phyloP scores from a whole-genome alignment of 768 basidiomycete species.

The Agaricus subrufescens region DNA sequence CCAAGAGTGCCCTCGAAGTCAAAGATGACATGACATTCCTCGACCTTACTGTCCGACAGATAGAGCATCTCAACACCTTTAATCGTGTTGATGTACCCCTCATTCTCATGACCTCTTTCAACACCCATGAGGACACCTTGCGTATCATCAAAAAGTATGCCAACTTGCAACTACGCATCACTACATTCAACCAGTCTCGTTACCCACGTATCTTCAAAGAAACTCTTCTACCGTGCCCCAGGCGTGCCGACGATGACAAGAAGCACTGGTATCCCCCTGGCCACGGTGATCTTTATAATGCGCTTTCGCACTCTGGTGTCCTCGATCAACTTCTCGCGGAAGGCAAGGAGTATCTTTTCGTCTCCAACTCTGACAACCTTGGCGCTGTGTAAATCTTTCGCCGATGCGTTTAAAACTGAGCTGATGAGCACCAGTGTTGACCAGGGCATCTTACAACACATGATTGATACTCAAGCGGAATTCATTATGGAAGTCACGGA shows the following conservation, averaged over 20 bases:
- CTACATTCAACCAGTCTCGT: constrained; percentile 89
- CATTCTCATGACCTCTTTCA: constrained; percentile 98
- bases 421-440: constrained; percentile 49
- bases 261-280: constrained; percentile 95
- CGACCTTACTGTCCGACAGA: constrained; percentile 89
- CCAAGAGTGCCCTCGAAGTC: constrained; percentile 93
- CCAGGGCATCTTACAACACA: constrained; percentile 71
- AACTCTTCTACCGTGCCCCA: constrained; percentile 79
- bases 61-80: constrained; percentile 90
- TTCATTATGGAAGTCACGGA: constrained; percentile 90
- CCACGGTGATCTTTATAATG: constrained; percentile 95
- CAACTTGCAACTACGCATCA: constrained; percentile 91
- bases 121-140: constrained; percentile 94
- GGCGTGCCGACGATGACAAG: constrained; percentile 78
- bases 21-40: constrained; percentile 98
- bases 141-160: constrained; percentile 97
- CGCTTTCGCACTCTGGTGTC: constrained; percentile 84
- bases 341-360: constrained; percentile 96
- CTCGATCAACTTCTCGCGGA: constrained; percentile 85
- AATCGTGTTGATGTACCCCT: constrained; percentile 89
- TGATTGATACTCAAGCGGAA: constrained; percentile 69
- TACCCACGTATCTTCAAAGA: constrained; percentile 94
- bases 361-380: constrained; percentile 96
- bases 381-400: constrained; percentile 71
- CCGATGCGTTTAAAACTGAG: constrained; percentile 7